Evolutionary conservation across 371 early-diverging fungal genomes (phyloP), one percentile per base, ranked within the genome.

Genomic region (Mucor sp.): DNA sequence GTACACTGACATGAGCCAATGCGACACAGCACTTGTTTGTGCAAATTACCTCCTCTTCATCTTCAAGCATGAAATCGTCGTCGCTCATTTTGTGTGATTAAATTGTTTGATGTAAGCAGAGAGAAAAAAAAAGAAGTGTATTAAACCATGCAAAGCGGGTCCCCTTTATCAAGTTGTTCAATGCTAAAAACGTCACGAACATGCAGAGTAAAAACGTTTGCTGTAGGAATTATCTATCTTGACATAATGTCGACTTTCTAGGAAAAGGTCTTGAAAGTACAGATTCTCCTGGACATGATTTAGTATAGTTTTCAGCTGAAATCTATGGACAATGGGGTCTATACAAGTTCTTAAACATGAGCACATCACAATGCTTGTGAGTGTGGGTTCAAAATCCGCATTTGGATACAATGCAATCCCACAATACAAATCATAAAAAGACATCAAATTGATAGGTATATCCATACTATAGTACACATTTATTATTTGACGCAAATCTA

Each of bases 41-140:
- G 27, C 23, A 25, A 6, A 14, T 6, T 53, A 53, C 83, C 60
- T 80, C 77, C 37, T 84, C 84, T 64, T 93, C 93, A 43, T 92
- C 94, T 32, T 91, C 93, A 47, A 89, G 87, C 89, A 90, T 89
- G 69, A 88, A 89, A 50, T 80, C 84, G 61, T 90, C 89, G 75
- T 90, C 90, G 59, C 86, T 83, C 88, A 88, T 89, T 53, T 25
- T 53, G 6, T 53, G 2, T 50, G 23, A 14, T 25, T 12, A 27
- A 1, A 14, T 2, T 23, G 6, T 8, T 27, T 53, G 53, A 14
- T 27, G 23, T 15, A 53, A 53, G 14, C 3, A 25, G 14, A 53
- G 1, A 44, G 6, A 44, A 47, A 47, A 47, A 21, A 48, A 48
- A 8, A 48, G 4, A 19, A 11, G n/a, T 48, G 48, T 48, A 19